Percentiles rank a stretch among this genome's conserved stretches.
phyloP scores from a whole-genome alignment of 2,329 filamentous ascomycete species.

The Colletotrichum sp. region DNA sequence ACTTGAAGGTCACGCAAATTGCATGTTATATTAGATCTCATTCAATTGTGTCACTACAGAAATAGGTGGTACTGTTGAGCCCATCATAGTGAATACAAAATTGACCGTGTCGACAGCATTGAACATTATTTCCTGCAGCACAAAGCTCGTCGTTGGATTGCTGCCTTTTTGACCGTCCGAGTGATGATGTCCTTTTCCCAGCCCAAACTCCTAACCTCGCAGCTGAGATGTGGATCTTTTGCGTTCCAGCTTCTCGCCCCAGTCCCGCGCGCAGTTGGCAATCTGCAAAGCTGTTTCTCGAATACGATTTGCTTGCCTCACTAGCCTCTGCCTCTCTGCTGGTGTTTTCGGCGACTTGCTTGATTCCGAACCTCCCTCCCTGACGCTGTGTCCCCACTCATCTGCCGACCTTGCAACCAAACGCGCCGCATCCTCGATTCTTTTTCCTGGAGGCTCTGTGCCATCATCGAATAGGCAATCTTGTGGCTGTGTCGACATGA shows the following conservation, averaged over 20 bases:
- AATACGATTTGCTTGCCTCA: conserved; percentile 8
- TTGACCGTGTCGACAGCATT: not conserved
- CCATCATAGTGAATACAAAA: not conserved
- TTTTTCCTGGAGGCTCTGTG: conserved; percentile 25
- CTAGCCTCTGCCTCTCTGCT: not conserved
- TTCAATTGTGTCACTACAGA: not conserved
- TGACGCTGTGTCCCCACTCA: conserved; percentile 25
- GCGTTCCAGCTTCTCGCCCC: conserved; percentile 16
- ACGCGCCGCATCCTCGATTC: conserved; percentile 29
- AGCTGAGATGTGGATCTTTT: conserved; percentile 12
- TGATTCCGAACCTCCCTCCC: not conserved
- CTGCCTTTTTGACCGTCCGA: not conserved
- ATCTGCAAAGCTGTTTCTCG: conserved; percentile 19
- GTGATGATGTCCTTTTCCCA: not conserved
- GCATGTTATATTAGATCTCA: not conserved
- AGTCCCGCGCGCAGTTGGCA: conserved; percentile 9
- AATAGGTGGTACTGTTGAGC: not conserved
- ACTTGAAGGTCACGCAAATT: not conserved
- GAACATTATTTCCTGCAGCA: not conserved
- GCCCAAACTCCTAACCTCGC: not conserved
- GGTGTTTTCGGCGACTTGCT: not conserved
- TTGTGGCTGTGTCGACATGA: conserved; percentile 98
- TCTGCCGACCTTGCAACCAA: conserved; percentile 29
- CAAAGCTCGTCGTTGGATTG: not conserved
- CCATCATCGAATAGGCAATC: conserved; percentile 84